Evolutionary conservation across 768 basidiomycete genomes (phyloP).

Genomic region (Brasilioporus rufonigricans): DNA sequence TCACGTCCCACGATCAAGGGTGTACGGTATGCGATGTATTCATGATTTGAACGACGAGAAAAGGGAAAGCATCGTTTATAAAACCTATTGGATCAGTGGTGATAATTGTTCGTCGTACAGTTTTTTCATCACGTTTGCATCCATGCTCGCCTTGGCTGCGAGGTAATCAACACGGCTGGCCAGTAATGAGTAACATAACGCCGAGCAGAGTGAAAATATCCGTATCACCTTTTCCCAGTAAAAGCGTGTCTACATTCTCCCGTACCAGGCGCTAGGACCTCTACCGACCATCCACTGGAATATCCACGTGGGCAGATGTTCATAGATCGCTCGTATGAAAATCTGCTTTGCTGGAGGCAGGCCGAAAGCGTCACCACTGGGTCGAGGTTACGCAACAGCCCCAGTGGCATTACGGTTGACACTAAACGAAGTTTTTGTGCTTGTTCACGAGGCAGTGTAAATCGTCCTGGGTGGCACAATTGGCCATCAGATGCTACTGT

Average conservation of each 20-base stretch:
- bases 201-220: conserved; percentile 36
- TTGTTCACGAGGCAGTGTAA: background rate
- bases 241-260: conserved; percentile 6
- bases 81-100: conserved; percentile 15
- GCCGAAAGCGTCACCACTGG: conserved; percentile 8
- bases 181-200: conserved; percentile 1
- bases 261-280: background rate
- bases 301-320: background rate
- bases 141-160: conserved; percentile 25
- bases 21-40: conserved; percentile 28
- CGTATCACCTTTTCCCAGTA: conserved; percentile 5
- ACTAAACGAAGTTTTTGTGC: conserved; percentile 4
- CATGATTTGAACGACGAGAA: background rate
- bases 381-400: background rate
- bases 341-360: background rate
- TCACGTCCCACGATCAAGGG: conserved; percentile 54
- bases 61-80: background rate
- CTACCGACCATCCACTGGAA: no score
- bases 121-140: conserved; percentile 10
- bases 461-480: background rate
- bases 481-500: conserved; percentile 44
- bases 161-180: background rate
- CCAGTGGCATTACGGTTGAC: no score
- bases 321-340: background rate
- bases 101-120: conserved; percentile 11